Evolutionary conservation across 192 early-diverging fungal species (phyloP).

Genomic region (Backusella australiensis): DNA sequence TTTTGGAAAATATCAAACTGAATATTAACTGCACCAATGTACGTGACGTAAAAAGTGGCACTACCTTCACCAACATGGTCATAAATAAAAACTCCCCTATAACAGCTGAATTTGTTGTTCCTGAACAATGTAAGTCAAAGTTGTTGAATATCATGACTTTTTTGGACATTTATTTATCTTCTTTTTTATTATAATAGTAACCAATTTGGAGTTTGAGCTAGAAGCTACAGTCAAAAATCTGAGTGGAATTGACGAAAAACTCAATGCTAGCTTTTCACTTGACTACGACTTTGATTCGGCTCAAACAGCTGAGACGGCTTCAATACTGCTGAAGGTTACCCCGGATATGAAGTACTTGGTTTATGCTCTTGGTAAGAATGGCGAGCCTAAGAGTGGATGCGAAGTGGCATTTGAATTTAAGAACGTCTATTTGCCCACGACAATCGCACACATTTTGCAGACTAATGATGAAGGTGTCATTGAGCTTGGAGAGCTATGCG

Average conservation of each 20-base stretch:
- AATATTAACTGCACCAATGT: conserved; percentile 15
- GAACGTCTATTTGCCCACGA: conserved; percentile 9
- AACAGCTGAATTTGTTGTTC: conserved; percentile 37
- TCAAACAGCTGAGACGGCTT: background rate
- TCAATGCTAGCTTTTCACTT: background rate
- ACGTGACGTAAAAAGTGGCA: conserved; percentile 16
- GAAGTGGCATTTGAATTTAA: conserved; percentile 27
- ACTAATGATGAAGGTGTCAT: conserved; percentile 40
- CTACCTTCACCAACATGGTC: conserved; percentile 17
- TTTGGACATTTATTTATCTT: background rate
- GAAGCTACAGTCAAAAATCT: conserved; percentile 35
- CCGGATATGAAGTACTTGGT: conserved; percentile 28
- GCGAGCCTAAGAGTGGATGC: conserved; percentile 30
- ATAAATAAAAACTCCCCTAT: conserved; percentile 19
- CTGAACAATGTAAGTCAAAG: conserved; percentile 30
- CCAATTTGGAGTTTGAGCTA: conserved; percentile 12
- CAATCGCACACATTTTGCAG: conserved; percentile 19
- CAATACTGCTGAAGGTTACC: background rate
- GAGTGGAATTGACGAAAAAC: background rate
- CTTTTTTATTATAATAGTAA: conserved; percentile 13
- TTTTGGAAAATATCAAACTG: conserved; percentile 40
- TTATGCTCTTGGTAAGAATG: conserved; percentile 41
- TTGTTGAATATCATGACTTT: background rate
- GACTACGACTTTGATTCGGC: background rate
- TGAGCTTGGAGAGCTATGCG: conserved; percentile 27